phyloP scores from a whole-genome alignment of 2,329 filamentous ascomycete species.

The Epichloe amarillans region DNA sequence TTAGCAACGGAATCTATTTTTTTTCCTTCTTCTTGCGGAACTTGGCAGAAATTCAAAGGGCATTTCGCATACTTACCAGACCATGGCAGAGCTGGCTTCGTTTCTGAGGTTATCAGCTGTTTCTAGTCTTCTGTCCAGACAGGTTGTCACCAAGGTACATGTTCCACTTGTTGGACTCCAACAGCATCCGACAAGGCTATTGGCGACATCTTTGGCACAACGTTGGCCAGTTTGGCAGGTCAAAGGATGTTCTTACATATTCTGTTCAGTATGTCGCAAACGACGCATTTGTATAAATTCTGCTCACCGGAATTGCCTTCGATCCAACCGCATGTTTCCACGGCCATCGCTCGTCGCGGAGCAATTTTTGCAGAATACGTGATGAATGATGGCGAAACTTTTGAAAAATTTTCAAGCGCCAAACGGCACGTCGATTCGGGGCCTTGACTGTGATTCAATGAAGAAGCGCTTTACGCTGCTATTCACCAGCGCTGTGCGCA shows the following conservation, averaged over 20 bases:
- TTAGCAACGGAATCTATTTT: no score
- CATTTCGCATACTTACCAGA: slow-evolving; percentile 1
- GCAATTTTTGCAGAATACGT: background rate
- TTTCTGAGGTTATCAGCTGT: background rate
- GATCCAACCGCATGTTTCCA: slow-evolving; percentile 11
- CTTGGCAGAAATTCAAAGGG: background rate
- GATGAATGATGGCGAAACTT: background rate
- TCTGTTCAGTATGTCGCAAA: background rate
- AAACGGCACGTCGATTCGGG: background rate
- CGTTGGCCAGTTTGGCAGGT: slow-evolving; percentile 10
- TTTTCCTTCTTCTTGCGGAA: background rate
- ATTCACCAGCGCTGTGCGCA: background rate
- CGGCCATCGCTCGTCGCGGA: background rate
- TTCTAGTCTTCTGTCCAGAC: slow-evolving; percentile 5
- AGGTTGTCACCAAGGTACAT: slow-evolving; percentile 9
- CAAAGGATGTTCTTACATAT: slow-evolving; percentile 7
- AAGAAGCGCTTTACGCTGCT: background rate
- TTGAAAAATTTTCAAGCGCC: background rate
- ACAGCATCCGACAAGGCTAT: slow-evolving; percentile 11
- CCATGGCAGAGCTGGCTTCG: slow-evolving; percentile 2
- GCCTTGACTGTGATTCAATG: background rate
- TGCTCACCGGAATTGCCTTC: slow-evolving; percentile 9
- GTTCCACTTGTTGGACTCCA: slow-evolving; percentile 5
- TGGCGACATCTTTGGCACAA: slow-evolving; percentile 8
- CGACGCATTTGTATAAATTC: background rate